Evolutionary conservation across 2,329 filamentous ascomycete species (phyloP).

Genomic region (Xylaria hypoxylon): DNA sequence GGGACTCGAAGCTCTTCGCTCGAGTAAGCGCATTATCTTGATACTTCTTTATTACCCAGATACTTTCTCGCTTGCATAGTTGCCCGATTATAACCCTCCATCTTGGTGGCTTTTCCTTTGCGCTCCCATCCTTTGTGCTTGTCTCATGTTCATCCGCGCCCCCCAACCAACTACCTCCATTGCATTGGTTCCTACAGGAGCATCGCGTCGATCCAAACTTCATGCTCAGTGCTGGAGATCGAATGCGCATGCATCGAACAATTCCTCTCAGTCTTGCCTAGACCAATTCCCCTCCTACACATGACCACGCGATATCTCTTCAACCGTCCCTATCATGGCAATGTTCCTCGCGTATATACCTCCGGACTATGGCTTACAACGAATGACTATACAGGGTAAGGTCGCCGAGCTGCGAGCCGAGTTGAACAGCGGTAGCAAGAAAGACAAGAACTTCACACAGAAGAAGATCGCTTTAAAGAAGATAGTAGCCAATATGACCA

Average conservation of each 20-base stretch:
- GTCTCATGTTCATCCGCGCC: slow-evolving; percentile 9
- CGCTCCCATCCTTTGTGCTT: not conserved
- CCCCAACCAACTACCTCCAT: not conserved
- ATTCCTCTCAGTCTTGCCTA: slow-evolving; percentile 30
- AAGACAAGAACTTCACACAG: slow-evolving; percentile 93
- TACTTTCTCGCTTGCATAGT: slow-evolving; percentile 18
- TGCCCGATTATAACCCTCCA: slow-evolving; percentile 22
- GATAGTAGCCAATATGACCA: slow-evolving; percentile 99
- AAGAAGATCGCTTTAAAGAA: slow-evolving; percentile 99
- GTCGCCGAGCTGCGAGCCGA: slow-evolving; percentile 96
- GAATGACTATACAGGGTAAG: slow-evolving; percentile 86
- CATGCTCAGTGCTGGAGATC: slow-evolving; percentile 15
- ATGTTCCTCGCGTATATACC: slow-evolving; percentile 69
- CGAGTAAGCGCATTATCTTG: slow-evolving; percentile 71
- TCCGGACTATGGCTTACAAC: slow-evolving; percentile 60
- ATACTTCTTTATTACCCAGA: slow-evolving; percentile 11
- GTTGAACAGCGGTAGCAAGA: slow-evolving; percentile 92
- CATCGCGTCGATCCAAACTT: slow-evolving; percentile 1
- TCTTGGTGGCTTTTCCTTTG: slow-evolving; percentile 1
- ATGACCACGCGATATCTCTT: slow-evolving; percentile 42
- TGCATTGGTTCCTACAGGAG: not conserved
- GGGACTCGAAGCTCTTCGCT: slow-evolving; percentile 99
- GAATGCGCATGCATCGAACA: slow-evolving; percentile 19
- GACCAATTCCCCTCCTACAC: slow-evolving; percentile 23
- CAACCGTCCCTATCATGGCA: slow-evolving; percentile 46